These are phyloP conservation scores for Rhypophila decipiens DNA, from an alignment of 495 filamentous ascomycete genomes.

Conservation along the genomic window DNA sequence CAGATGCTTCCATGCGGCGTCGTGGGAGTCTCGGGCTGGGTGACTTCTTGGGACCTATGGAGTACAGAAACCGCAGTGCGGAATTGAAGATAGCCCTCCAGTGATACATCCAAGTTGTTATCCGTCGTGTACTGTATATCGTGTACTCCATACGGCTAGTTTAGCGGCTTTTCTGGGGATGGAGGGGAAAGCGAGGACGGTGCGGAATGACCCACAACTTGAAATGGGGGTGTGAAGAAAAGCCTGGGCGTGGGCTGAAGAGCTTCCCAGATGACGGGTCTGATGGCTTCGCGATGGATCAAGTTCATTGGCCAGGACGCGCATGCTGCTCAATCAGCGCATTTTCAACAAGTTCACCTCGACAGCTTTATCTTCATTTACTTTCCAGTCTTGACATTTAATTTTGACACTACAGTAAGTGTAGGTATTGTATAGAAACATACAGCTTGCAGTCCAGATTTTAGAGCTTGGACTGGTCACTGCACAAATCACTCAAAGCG, in stretches of 20 bases:
- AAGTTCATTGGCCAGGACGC: not conserved
- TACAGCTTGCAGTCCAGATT: too few species aligned
- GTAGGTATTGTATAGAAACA: too few species aligned
- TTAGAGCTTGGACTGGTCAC: too few species aligned
- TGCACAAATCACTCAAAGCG: too few species aligned
- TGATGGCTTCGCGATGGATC: not conserved
- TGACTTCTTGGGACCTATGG: conserved; percentile 3
- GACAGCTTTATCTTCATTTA: too few species aligned
- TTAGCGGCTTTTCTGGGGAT: not conserved
- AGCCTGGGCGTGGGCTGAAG: conserved; percentile 14
- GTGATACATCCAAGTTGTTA: too few species aligned
- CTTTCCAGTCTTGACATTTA: too few species aligned
- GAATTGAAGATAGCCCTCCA: too few species aligned
- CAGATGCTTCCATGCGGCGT: conserved; percentile 5
- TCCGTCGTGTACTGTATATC: too few species aligned
- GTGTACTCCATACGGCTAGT: not conserved
- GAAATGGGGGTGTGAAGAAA: not conserved
- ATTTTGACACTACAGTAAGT: too few species aligned
- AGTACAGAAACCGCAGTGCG: conserved; percentile 1
- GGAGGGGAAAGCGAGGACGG: not conserved
- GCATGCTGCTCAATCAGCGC: not conserved
- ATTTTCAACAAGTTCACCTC: too few species aligned
- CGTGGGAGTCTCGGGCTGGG: not conserved
- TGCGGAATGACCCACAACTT: not conserved
- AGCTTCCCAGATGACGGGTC: conserved; percentile 13